Conservation (phyloP, 2,329 filamentous ascomycete species). For the Aspergillus calidoustus region DNA sequence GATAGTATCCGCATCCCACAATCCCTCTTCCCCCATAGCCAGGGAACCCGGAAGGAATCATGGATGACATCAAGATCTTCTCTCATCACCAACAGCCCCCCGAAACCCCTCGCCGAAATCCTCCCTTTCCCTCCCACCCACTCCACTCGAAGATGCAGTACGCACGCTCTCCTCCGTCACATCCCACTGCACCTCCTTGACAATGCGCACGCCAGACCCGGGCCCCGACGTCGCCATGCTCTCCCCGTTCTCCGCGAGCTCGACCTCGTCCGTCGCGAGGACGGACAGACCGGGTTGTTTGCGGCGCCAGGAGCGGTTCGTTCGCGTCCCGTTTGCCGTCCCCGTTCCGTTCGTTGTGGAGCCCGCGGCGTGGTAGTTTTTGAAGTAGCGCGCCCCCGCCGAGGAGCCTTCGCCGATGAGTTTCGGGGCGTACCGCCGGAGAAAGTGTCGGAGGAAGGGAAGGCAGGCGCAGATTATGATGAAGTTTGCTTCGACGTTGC, state of each 20-base stretch:
- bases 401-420: conserved; percentile 14
- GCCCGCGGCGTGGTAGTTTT: not conserved
- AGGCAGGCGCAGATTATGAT: conserved; percentile 33
- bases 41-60: too few relatives aligned
- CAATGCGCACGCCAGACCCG: conserved; percentile 13
- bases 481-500: conserved; percentile 32
- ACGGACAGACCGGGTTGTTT: conserved; percentile 17
- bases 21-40: too few relatives aligned
- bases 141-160: too few relatives aligned
- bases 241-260: conserved; percentile 23
- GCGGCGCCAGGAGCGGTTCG: conserved; percentile 16
- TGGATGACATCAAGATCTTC: too few relatives aligned
- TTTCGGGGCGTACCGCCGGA: conserved; percentile 26
- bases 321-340: not conserved
- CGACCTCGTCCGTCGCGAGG: conserved; percentile 23
- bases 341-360: too few relatives aligned
- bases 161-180: conserved; percentile 18
- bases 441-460: conserved; percentile 30
- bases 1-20: too few relatives aligned
- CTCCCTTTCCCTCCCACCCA: too few relatives aligned
- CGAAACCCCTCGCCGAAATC: too few relatives aligned
- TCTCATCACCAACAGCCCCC: too few relatives aligned
- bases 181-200: conserved; percentile 28
- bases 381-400: conserved; percentile 19
- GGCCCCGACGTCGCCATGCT: not conserved